phyloP scores from a whole-genome alignment of 2,329 filamentous ascomycete species.

The Hysterium pulicare region DNA sequence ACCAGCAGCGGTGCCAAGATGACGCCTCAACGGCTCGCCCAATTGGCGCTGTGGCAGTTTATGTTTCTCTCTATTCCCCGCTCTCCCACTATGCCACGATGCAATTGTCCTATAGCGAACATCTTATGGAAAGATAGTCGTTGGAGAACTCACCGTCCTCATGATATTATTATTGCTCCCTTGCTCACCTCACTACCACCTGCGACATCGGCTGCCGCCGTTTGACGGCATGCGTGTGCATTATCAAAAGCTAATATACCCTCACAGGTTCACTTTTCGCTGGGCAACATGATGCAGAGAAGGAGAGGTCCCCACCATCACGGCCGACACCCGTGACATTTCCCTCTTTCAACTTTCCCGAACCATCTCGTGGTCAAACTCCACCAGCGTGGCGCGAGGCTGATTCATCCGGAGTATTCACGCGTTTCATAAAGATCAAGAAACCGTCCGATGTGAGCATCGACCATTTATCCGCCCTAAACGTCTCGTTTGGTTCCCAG shows the following conservation, averaged over 20 bases:
- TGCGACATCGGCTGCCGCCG: too few species aligned
- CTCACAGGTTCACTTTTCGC: slow-evolving; percentile 34
- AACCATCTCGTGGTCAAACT: slow-evolving; percentile 20
- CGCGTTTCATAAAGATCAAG: slow-evolving; percentile 42
- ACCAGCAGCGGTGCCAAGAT: too few species aligned
- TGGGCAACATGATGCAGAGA: slow-evolving; percentile 37
- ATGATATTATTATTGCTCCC: too few species aligned
- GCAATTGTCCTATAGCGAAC: too few species aligned
- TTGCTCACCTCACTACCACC: too few species aligned
- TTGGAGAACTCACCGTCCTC: too few species aligned
- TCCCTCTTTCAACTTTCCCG: slow-evolving; percentile 43
- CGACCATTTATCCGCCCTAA: slow-evolving; percentile 41
- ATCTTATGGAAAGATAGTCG: too few species aligned
- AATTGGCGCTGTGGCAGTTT: too few species aligned
- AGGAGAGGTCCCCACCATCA: slow-evolving; percentile 47
- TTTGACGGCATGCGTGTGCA: slow-evolving; percentile 17
- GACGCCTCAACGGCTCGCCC: too few species aligned
- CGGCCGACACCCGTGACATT: slow-evolving; percentile 52
- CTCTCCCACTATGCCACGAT: too few species aligned
- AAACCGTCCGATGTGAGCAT: slow-evolving; percentile 41
- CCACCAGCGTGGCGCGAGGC: slow-evolving; percentile 32
- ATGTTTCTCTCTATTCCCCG: too few species aligned
- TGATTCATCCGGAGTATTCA: slow-evolving; percentile 39
- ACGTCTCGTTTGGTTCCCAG: slow-evolving; percentile 38
- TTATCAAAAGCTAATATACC: slow-evolving; percentile 26